Evolutionary conservation across 441 rosid genomes (phyloP), one percentile per base, ranked within the genome.

Genomic region (Pelargonium cotyledonis): DNA sequence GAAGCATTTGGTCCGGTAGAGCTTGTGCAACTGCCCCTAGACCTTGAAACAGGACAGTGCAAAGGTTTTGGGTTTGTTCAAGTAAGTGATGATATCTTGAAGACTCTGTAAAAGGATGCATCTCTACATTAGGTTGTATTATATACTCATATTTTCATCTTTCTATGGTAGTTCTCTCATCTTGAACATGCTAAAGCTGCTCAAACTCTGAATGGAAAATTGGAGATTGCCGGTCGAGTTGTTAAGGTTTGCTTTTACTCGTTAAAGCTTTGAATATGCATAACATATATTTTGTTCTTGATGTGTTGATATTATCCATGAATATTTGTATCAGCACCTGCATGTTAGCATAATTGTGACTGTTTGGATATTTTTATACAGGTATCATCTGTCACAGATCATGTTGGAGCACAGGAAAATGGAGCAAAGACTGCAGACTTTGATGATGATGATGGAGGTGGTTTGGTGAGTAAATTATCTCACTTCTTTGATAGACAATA

Each of bases 391-490:
- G 98, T 92, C 62, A 77, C 98, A 8, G 98, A 92, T 83, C 98
- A 92, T 68, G 83, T 84, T 72, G 89, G 87, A 40, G 71, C 87
- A 16, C 95, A 90, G 81, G 98, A 92, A 46, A 43, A 80, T 67
- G 76, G 74, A 6, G 85, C 94, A 40, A 92, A 90, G 76, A 83
- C 96, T 80, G 93, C 95, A 1, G 98, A 92, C 80, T 86, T 92
- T 64, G 98, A 92, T 83, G 98, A 92, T 82, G 96, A 92, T 77
- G 96, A 89, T 72, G 98, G 96, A 55, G 96, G 96, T 69, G 98
- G 98, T 47, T 73, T 90, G 89, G 98, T 90, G 70, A 83, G 93
- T 79, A 68, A 70, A 58, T 46, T 67, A 46, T 60, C 65, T 55
- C 23, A 35, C 26, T 2, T 68, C 29, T 68, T 67, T 46, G 62